phyloP scores from a whole-genome alignment of 2,329 filamentous ascomycete species.

The Phialemonium atrogriseum region DNA sequence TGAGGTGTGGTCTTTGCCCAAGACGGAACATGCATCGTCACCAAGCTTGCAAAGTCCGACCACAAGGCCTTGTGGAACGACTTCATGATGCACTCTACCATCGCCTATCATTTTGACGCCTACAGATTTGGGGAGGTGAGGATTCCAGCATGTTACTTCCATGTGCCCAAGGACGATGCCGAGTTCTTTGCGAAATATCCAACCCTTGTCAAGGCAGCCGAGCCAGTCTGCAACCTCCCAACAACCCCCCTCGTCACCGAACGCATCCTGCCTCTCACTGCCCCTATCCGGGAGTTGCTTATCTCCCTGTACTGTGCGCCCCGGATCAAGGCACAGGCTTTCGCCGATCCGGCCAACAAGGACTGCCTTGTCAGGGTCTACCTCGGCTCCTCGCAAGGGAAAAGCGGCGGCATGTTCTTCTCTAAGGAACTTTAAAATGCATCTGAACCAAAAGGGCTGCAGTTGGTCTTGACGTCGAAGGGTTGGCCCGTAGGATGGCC shows the following conservation, averaged over 20 bases:
- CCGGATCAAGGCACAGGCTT: slow-evolving; percentile 2
- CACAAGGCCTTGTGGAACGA: too few species aligned
- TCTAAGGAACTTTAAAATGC: slow-evolving; percentile 22
- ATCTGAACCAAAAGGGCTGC: slow-evolving; percentile 20
- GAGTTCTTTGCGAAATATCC: too few species aligned
- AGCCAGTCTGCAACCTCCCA: too few species aligned
- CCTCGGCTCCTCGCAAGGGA: slow-evolving; percentile 8
- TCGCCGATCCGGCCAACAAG: slow-evolving; percentile 6
- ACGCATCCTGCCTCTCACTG: slow-evolving; percentile 17
- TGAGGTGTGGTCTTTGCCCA: too few species aligned
- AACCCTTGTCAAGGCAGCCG: too few species aligned
- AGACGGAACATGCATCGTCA: too few species aligned
- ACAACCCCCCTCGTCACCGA: slow-evolving; percentile 13
- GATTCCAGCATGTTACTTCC: too few species aligned
- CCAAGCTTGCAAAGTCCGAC: too few species aligned
- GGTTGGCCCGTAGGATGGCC: slow-evolving; percentile 15
- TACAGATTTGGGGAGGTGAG: too few species aligned
- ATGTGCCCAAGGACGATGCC: too few species aligned
- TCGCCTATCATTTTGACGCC: too few species aligned
- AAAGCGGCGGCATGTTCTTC: slow-evolving; percentile 11
- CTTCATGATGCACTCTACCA: too few species aligned
- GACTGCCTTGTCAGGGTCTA: slow-evolving; percentile 12
- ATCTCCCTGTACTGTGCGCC: slow-evolving; percentile 14
- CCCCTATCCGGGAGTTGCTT: slow-evolving; percentile 10
- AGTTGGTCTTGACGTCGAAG: slow-evolving; percentile 14